Base-by-base conservation (phyloP, 2,329 filamentous ascomycete genomes). In the Trichoderma hamatum region DNA sequence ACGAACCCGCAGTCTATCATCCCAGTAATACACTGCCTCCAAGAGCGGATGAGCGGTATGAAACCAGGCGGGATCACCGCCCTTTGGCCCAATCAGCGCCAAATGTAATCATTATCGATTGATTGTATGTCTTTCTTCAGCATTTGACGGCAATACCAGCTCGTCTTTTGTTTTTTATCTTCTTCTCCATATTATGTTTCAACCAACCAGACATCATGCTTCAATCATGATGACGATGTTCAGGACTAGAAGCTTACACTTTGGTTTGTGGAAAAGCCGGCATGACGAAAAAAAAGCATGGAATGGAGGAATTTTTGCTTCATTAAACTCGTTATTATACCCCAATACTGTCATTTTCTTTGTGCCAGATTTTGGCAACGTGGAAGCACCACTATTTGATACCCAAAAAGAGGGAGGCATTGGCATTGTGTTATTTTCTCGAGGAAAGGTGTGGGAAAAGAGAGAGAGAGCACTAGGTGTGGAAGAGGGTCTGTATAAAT, bases 61-160 rank as follows among this genome's bases (percentile, higher is more conserved):
- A 73, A 11, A 63, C 65, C n/a, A 68, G 70, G 43, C 71, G 69
- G 60, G 70, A 70, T 13, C 70, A 72, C 28, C 70, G 70, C 36
- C 55, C 24, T 19, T 34, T 51, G 7, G 46, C 26, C 30, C 66
- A 28, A 21, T 30, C 39, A 5, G 19, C 60, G 43, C 34, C 66
- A 26, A 61, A 64, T 28, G 34, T 70, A 26, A 69, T 70, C 59
- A 60, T 69, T 49, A 59, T 69, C 54, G 69, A 70, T 30, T 70
- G 60, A 65, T 70, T 36, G 30, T 19, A 21, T 43, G 62, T 5
- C 26, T 21, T 59, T 59, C 4, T 30, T 34, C 1, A 28, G 34
- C 34, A 54, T n/a, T 21, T n/a, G 36, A 46, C 1, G 32, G 24
- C 51, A 5, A 58, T 21, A 16, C 24, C 36, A 26, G 52, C 36